phyloP scores from a whole-genome alignment of 2,329 filamentous ascomycete species.

The Colletotrichum eremochloae region DNA sequence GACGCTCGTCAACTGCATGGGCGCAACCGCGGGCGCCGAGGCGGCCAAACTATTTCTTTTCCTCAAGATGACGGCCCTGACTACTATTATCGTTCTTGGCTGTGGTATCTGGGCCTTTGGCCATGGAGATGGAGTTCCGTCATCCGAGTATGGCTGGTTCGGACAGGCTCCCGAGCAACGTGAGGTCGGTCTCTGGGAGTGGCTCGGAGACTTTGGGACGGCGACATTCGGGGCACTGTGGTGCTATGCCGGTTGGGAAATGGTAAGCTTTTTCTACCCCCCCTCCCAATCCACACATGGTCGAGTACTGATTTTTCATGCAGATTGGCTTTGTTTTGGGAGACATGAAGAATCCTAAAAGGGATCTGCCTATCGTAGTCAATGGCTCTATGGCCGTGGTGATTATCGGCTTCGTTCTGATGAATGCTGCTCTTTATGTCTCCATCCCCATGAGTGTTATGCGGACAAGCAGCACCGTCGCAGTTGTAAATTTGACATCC shows the following conservation, averaged over 20 bases:
- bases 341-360: constrained; percentile 47
- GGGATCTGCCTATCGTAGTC: constrained; percentile 55
- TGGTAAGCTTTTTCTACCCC: constrained; percentile 53
- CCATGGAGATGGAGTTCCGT: constrained; percentile 53
- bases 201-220: constrained; percentile 55
- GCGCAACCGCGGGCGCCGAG: constrained; percentile 54
- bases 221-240: constrained; percentile 59
- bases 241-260: constrained; percentile 61
- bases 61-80: constrained; percentile 47
- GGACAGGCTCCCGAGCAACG: constrained; percentile 41
- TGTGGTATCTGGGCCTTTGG: constrained; percentile 47
- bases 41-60: constrained; percentile 57
- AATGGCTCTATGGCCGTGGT: constrained; percentile 58
- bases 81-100: constrained; percentile 43
- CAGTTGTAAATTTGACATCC: constrained; percentile 53
- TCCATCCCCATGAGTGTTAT: constrained; percentile 57
- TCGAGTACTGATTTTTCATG: constrained; percentile 22
- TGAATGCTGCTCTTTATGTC: constrained; percentile 59
- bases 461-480: constrained; percentile 56
- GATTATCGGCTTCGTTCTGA: constrained; percentile 56
- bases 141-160: constrained; percentile 52
- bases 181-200: constrained; percentile 50
- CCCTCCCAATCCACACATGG: constrained; percentile 25
- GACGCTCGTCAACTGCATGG: constrained; percentile 58
- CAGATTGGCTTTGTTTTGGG: constrained; percentile 47